phyloP scores from a whole-genome alignment of 345 rosid species.

The Zanthoxylum bungeanum region DNA sequence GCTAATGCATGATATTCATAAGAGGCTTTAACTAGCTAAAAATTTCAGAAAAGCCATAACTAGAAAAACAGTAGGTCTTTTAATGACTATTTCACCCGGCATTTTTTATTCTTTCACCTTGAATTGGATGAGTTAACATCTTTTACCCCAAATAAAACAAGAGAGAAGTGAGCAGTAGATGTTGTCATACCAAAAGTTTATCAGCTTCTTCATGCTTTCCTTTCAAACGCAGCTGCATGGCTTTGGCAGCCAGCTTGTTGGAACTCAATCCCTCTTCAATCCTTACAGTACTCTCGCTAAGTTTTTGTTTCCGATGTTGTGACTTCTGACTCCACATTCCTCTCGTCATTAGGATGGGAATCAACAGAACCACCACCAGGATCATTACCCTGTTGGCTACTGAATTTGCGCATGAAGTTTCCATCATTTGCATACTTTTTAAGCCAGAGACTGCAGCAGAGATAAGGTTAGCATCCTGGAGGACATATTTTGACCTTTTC shows the following conservation, averaged over 20 bases:
- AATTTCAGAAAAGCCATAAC: not conserved
- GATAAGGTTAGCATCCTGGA: conserved; percentile 47
- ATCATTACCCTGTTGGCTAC: conserved; percentile 33
- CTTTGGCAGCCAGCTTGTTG: conserved; percentile 87
- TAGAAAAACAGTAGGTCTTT: not conserved
- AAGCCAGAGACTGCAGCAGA: conserved; percentile 56
- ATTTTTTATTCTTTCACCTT: not conserved
- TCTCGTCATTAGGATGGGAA: conserved; percentile 26
- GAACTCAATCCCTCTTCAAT: conserved; percentile 47
- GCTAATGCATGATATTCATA: not conserved
- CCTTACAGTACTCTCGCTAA: conserved; percentile 25
- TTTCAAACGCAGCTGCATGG: conserved; percentile 80
- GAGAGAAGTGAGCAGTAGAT: not conserved
- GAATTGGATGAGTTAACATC: not conserved
- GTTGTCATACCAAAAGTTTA: conserved; percentile 56
- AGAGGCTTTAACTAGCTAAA: not conserved
- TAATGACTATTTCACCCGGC: not conserved
- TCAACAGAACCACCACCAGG: conserved; percentile 21
- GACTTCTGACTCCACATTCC: conserved; percentile 18
- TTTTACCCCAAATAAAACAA: not conserved
- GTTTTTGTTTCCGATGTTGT: conserved; percentile 19
- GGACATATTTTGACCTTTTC: conserved; percentile 36
- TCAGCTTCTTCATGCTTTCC: conserved; percentile 91
- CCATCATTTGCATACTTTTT: conserved; percentile 81
- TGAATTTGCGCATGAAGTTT: conserved; percentile 59